Percentiles rank a stretch among this genome's conserved stretches.
Evolutionary conservation across 441 rosid species (phyloP).

Genomic region (Adansonia madagascariensis): DNA sequence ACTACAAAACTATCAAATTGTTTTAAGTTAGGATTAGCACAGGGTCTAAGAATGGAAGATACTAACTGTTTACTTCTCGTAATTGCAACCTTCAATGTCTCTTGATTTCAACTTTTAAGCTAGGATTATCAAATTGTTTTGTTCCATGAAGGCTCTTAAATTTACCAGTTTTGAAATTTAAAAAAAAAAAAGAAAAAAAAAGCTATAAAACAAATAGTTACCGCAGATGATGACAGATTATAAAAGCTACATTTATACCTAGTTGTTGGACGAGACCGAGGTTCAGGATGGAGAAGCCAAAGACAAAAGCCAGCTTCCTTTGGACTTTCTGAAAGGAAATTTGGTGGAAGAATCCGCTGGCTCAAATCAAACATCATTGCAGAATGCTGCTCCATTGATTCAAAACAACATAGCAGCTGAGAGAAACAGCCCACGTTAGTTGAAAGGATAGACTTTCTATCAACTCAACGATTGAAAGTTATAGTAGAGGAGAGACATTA

Average conservation of each 20-base stretch:
- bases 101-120: too few relatives aligned
- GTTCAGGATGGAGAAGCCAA: conserved; percentile 83
- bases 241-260: conserved; percentile 49
- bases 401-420: conserved; percentile 69
- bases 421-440: conserved; percentile 32
- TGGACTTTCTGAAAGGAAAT: conserved; percentile 64
- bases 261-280: conserved; percentile 70
- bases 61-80: not conserved
- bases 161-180: not conserved
- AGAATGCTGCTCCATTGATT: conserved; percentile 55
- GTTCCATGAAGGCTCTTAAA: not conserved
- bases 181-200: not conserved
- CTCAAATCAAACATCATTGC: conserved; percentile 67
- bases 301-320: conserved; percentile 90
- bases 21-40: not conserved
- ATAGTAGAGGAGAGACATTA: not conserved
- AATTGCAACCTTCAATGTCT: not conserved
- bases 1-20: not conserved
- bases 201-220: conserved; percentile 4
- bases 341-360: conserved; percentile 71
- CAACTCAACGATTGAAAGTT: conserved; percentile 15
- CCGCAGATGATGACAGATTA: conserved; percentile 4
- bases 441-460: conserved; percentile 14
- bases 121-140: not conserved
- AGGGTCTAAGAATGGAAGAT: not conserved